Percentiles rank a stretch among this genome's conserved stretches.
Conservation (phyloP, 192 early-diverging fungal genomes). For the Linnemannia schmuckeri region DNA sequence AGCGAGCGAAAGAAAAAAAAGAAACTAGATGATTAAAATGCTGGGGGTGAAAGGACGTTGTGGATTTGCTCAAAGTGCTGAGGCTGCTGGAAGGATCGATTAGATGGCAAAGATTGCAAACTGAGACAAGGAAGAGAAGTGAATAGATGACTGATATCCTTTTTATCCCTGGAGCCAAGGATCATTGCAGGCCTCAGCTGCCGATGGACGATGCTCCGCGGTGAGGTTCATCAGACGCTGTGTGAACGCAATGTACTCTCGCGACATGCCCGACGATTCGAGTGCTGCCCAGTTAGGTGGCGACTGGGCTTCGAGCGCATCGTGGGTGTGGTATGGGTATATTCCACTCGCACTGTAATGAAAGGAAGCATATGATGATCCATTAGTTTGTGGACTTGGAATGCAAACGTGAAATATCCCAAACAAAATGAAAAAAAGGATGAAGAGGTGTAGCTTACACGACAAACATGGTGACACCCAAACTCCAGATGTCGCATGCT, state of each 20-base stretch:
- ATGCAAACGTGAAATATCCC: not conserved
- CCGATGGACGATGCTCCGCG: constrained; percentile 46
- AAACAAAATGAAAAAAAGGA: not conserved
- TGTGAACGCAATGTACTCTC: constrained; percentile 51
- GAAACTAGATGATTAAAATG: not conserved
- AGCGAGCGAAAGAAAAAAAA: not conserved
- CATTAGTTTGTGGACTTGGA: not conserved
- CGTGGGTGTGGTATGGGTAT: constrained; percentile 54
- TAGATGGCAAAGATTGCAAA: not conserved
- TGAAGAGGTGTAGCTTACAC: constrained; percentile 32
- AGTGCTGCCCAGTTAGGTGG: constrained; percentile 52
- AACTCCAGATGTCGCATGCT: constrained; percentile 56
- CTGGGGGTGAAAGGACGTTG: not conserved
- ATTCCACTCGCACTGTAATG: constrained; percentile 43
- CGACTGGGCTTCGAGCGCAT: constrained; percentile 49
- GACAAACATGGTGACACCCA: constrained; percentile 57
- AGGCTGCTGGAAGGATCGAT: not conserved
- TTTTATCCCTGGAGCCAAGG: constrained; percentile 46
- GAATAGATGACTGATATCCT: not conserved
- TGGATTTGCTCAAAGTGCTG: not conserved
- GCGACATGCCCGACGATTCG: constrained; percentile 52
- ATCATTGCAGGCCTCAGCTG: constrained; percentile 43
- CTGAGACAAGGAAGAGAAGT: not conserved
- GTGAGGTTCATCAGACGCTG: constrained; percentile 53
- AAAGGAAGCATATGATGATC: not conserved